Percentiles rank a stretch among this genome's conserved stretches.
Evolutionary conservation across 1,139 yeast species (phyloP).

Genomic region (Pichia sp.): DNA sequence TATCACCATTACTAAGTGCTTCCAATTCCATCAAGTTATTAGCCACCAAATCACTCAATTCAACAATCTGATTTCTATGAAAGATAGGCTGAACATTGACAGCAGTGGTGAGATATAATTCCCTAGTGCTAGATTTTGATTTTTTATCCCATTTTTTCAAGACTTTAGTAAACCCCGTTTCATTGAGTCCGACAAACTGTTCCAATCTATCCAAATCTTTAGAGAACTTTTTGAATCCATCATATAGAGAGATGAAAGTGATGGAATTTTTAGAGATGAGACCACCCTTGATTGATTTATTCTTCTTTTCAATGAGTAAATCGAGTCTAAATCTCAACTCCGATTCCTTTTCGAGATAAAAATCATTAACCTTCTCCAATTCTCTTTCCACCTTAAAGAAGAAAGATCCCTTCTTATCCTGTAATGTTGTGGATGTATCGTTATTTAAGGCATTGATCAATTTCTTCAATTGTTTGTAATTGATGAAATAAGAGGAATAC

Average conservation of each 20-base stretch:
- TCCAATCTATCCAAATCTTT: conserved; percentile 83
- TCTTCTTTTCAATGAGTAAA: conserved; percentile 64
- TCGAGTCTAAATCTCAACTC: conserved; percentile 75
- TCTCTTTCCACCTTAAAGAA: conserved; percentile 92
- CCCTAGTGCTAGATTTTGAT: conserved; percentile 90
- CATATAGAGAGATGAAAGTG: conserved; percentile 62
- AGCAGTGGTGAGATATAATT: conserved; percentile 82
- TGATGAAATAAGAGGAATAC: conserved; percentile 87
- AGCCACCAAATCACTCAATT: conserved; percentile 75
- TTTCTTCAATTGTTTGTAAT: conserved; percentile 87
- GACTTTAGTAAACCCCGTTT: conserved; percentile 92
- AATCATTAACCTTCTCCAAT: conserved; percentile 85
- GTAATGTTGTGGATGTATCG: conserved; percentile 50
- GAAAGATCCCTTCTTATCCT: conserved; percentile 88
- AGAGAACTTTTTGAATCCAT: conserved; percentile 82
- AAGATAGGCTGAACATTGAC: conserved; percentile 96
- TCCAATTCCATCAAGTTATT: conserved; percentile 76
- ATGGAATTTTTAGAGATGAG: conserved; percentile 37
- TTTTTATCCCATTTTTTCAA: conserved; percentile 97
- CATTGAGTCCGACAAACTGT: conserved; percentile 89
- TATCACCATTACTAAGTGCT: conserved; percentile 72
- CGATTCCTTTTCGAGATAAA: conserved; percentile 85
- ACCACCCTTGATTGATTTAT: conserved; percentile 42
- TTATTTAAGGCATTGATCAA: conserved; percentile 71
- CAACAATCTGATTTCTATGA: conserved; percentile 81